Evolutionary conservation across 495 filamentous ascomycete genomes (phyloP), one percentile per base, ranked within the genome.

Genomic region (Pyronema domesticum): DNA sequence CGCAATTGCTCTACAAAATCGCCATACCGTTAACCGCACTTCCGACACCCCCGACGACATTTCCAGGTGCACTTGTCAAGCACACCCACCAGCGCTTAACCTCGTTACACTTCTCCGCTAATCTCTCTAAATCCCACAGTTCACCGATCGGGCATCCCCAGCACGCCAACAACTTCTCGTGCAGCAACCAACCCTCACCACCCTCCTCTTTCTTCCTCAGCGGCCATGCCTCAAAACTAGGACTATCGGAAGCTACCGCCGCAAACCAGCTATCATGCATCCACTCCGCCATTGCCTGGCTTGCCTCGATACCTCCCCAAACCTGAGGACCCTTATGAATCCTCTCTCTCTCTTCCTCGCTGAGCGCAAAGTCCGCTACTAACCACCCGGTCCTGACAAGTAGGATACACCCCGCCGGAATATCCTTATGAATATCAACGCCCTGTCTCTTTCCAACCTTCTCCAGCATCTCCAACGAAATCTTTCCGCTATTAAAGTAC

Each of bases 191-290:
- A 44, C 23, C 23, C 5, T 30, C 23, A 30, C 23, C 23, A 30
- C 23, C 23, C 23, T 30, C 23, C 23, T 30, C 23, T 5, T 30
- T 30, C 23, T 30, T 30, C 5, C 23, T 30, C 23, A 30, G 23
- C 5, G 80, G 77, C 78, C 79, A 82, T 4, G 71, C 68, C 68
- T 81, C 80, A 57, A 80, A 80, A 0, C 73, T 70, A 15, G 78
- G 78, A 33, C 72, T 70, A 58, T 82, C 80, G 0, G 77, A 77
- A 5, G 73, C 74, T 23, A 81, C 78, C 1, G 70, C 73, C 7
- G 80, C 73, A 58, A 83, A 82, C 47, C 80, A 82, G 52, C 71
- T 74, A 62, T 83, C 79, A 59, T 82, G 77, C 57, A 85, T 58
- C 75, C 78, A 82, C 46, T 79, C 75, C 49, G 77, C 59, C 42